A percentile compares a stretch with the other conserved stretches of the same genome.
These are phyloP conservation scores for Aspergillus transmontanensis DNA, from an alignment of 2,329 filamentous ascomycete species.

Conservation along the genomic window DNA sequence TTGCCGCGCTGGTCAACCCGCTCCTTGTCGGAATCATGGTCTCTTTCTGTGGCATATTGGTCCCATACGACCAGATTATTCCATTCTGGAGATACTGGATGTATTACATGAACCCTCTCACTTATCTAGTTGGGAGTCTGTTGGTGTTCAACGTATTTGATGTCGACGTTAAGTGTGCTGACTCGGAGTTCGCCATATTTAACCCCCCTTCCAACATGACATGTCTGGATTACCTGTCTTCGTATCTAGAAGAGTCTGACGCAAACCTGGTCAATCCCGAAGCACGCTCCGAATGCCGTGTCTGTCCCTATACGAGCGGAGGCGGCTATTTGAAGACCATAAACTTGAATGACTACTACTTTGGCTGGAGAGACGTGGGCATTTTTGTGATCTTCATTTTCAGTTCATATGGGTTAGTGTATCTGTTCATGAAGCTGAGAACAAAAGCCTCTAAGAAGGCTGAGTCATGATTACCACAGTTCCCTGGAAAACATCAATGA, in stretches of 20 bases:
- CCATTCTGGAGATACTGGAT: constrained; percentile 37
- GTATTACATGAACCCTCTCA: constrained; percentile 34
- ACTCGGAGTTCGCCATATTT: constrained; percentile 28
- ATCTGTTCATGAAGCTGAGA: constrained; percentile 18
- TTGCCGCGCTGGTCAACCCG: constrained; percentile 73
- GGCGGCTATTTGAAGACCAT: constrained; percentile 16
- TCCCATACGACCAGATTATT: constrained; percentile 32
- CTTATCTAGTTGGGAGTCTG: constrained; percentile 33
- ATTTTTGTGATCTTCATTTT: constrained; percentile 12
- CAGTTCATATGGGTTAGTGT: constrained; percentile 15
- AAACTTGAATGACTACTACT: constrained; percentile 16
- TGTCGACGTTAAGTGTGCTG: constrained; percentile 25
- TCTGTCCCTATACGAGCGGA: constrained; percentile 18
- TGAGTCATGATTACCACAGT: not conserved
- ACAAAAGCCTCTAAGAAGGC: constrained; percentile 19
- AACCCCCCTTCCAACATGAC: constrained; percentile 27
- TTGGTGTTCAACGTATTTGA: constrained; percentile 29
- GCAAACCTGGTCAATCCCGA: constrained; percentile 41
- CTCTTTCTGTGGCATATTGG: constrained; percentile 34
- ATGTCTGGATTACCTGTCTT: not conserved
- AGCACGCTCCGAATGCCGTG: constrained; percentile 44
- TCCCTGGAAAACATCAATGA: not conserved
- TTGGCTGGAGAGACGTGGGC: constrained; percentile 18
- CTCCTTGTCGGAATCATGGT: constrained; percentile 61
- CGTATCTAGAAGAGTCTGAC: constrained; percentile 1